phyloP scores from a whole-genome alignment of 305 asterid genomes.

The Rubia tinctorum region DNA sequence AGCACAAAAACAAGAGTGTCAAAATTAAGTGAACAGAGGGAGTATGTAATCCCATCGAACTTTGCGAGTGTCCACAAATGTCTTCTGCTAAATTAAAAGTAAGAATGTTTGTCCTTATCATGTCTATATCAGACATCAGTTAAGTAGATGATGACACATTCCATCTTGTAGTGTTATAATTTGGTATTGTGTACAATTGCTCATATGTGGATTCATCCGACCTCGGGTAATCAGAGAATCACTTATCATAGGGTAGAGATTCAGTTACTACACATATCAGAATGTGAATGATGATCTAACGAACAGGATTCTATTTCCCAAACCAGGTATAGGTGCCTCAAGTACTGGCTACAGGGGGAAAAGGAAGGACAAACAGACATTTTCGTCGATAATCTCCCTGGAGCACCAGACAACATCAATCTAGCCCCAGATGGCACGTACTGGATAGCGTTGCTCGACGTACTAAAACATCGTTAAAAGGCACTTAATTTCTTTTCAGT shows the following conservation, averaged over 20 bases:
- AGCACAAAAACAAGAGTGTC: too few relatives aligned
- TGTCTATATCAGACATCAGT: too few relatives aligned
- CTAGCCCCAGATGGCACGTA: slow-evolving; percentile 80
- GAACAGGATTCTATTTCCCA: background rate
- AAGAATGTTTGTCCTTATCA: too few relatives aligned
- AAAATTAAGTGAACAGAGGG: too few relatives aligned
- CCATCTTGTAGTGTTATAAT: too few relatives aligned
- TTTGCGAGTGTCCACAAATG: too few relatives aligned
- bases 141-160: too few relatives aligned
- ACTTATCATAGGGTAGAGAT: background rate
- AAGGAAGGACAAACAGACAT: slow-evolving; percentile 48
- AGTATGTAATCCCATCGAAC: too few relatives aligned
- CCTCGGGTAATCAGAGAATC: too few relatives aligned
- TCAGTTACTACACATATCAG: background rate
- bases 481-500: background rate
- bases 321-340: slow-evolving; percentile 60
- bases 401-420: slow-evolving; percentile 65
- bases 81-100: too few relatives aligned
- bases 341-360: slow-evolving; percentile 59
- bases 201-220: too few relatives aligned
- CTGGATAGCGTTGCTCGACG: slow-evolving; percentile 72
- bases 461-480: slow-evolving; percentile 11
- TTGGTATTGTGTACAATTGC: too few relatives aligned
- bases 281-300: background rate
- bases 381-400: slow-evolving; percentile 60